Evolutionary conservation across 1,139 yeast species (phyloP).

Genomic region (Meyerozyma sp.): DNA sequence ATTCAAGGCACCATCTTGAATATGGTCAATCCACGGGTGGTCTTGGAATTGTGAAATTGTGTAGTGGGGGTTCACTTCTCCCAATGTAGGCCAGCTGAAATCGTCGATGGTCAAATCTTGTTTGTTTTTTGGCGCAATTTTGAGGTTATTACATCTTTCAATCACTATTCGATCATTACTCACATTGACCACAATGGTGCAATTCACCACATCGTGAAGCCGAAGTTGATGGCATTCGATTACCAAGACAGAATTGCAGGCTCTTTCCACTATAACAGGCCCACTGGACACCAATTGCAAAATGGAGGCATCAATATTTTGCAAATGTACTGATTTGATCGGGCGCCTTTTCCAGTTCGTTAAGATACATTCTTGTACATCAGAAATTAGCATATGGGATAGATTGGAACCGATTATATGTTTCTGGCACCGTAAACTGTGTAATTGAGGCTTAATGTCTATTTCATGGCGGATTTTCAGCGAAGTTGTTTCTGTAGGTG

Average conservation of each 20-base stretch:
- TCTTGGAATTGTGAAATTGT: background rate
- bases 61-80: slow-evolving; percentile 1
- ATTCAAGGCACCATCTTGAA: background rate
- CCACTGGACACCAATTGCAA: slow-evolving; percentile 4
- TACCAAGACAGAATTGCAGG: slow-evolving; percentile 5
- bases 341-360: background rate
- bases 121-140: slow-evolving; percentile 1
- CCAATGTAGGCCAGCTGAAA: slow-evolving; percentile 9
- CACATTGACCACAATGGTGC: slow-evolving; percentile 5
- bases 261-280: slow-evolving; percentile 6
- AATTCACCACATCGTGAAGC: slow-evolving; percentile 6
- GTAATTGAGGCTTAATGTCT: background rate
- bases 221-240: slow-evolving; percentile 10
- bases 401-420: background rate
- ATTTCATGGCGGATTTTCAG: background rate
- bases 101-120: slow-evolving; percentile 8
- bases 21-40: background rate
- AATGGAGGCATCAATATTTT: background rate
- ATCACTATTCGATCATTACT: slow-evolving; percentile 5
- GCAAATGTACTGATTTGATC: background rate
- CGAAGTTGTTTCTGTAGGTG: background rate
- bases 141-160: slow-evolving; percentile 5
- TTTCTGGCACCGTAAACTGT: background rate
- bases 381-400: background rate
- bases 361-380: background rate